phyloP scores from a whole-genome alignment of 257 asterid genomes.

The Solanum chmielewskii region DNA sequence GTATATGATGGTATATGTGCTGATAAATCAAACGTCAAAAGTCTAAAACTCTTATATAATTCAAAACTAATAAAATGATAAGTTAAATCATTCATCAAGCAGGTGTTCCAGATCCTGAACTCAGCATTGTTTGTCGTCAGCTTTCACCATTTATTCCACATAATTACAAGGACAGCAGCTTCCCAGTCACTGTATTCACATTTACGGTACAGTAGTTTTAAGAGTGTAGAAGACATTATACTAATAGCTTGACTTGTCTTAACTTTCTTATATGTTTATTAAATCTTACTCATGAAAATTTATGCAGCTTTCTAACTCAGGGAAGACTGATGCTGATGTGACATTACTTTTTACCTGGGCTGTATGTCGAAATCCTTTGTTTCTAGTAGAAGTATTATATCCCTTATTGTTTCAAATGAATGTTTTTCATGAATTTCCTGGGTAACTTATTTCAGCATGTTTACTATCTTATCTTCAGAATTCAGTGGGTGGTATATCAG shows the following conservation, averaged over 20 bases:
- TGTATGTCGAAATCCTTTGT: slow-evolving; percentile 30
- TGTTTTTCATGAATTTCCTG: neutral
- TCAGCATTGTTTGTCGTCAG: slow-evolving; percentile 81
- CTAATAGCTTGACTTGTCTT: slow-evolving; percentile 9
- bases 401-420: neutral
- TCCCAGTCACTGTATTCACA: slow-evolving; percentile 76
- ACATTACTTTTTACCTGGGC: slow-evolving; percentile 96
- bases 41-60: neutral
- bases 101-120: slow-evolving; percentile 93
- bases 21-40: neutral
- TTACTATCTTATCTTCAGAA: slow-evolving; percentile 35
- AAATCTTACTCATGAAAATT: neutral
- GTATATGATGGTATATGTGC: slow-evolving; percentile 62
- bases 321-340: slow-evolving; percentile 52
- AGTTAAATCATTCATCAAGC: slow-evolving; percentile 1
- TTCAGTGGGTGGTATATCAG: slow-evolving; percentile 95
- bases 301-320: slow-evolving; percentile 64
- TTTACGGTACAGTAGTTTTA: slow-evolving; percentile 64
- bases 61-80: neutral
- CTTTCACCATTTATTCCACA: slow-evolving; percentile 86
- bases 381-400: neutral
- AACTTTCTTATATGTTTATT: neutral
- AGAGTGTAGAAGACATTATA: slow-evolving; percentile 1
- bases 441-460: neutral
- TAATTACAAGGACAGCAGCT: slow-evolving; percentile 91